Percentiles rank a stretch among this genome's conserved stretches.
These are phyloP conservation scores for Quercus lobata DNA, from an alignment of 331 rosid species.

Conservation along the genomic window DNA sequence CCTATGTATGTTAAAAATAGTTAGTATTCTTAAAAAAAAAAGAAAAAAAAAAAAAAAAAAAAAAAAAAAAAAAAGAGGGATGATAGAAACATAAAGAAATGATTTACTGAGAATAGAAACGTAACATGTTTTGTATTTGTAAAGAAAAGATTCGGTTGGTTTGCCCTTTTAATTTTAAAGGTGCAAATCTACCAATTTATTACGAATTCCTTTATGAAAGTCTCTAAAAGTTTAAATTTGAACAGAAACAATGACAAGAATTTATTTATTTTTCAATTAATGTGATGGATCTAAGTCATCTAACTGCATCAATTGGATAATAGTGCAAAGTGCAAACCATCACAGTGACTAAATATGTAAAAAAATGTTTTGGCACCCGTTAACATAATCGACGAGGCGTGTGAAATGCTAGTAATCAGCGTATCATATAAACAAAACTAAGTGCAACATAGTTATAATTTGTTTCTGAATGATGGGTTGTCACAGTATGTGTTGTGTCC, in stretches of 20 bases:
- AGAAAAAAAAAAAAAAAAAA: rapidly evolving
- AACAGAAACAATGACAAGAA: not conserved
- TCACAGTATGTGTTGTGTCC: not conserved
- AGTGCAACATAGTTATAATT: not conserved
- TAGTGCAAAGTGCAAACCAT: not conserved
- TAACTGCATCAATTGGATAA: not conserved
- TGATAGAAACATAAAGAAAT: not conserved
- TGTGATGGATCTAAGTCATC: not conserved
- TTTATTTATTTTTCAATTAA: not conserved
- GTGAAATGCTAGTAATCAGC: not conserved
- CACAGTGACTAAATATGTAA: not conserved
- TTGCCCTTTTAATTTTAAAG: not conserved
- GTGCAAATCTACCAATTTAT: not conserved
- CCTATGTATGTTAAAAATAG: too few relatives aligned
- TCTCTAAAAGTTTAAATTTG: not conserved
- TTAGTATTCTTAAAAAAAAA: too few relatives aligned
- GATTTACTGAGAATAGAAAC: not conserved
- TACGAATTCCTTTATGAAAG: not conserved
- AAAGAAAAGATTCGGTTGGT: not conserved
- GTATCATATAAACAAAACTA: too few relatives aligned
- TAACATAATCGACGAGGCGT: not conserved
- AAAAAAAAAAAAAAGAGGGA: too few relatives aligned
- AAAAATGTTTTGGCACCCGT: not conserved
- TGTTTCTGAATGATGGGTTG: not conserved
- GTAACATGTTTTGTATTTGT: not conserved